These are phyloP conservation scores for Linderniella brevidens DNA, from an alignment of 257 asterid genomes.

Conservation along the genomic window DNA sequence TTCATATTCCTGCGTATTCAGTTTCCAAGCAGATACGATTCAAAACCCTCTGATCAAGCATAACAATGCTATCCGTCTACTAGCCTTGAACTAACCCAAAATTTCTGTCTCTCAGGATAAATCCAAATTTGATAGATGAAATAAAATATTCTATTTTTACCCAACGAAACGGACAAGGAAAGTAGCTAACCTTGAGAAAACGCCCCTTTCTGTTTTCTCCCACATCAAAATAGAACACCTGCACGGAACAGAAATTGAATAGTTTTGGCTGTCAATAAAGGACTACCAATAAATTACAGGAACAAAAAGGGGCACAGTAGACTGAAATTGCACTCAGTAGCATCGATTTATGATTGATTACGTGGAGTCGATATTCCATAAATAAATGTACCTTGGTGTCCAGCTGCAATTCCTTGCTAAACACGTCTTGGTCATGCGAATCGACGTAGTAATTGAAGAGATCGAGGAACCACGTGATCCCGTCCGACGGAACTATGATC, in stretches of 20 bases:
- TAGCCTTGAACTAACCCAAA: too few relatives aligned
- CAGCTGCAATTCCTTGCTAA: constrained; percentile 92
- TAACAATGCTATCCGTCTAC: too few relatives aligned
- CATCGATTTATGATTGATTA: too few relatives aligned
- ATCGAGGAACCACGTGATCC: constrained; percentile 96
- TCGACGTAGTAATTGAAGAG: constrained; percentile 88
- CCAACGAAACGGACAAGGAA: constrained; percentile 3
- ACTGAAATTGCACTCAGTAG: too few relatives aligned
- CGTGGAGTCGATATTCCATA: not conserved
- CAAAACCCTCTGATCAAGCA: too few relatives aligned
- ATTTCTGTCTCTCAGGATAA: too few relatives aligned
- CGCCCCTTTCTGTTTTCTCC: constrained; percentile 98
- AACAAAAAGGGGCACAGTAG: not conserved
- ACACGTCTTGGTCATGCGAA: constrained; percentile 65
- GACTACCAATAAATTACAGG: not conserved
- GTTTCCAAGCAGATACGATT: too few relatives aligned
- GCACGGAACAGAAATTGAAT: constrained; percentile 14
- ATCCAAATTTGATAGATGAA: too few relatives aligned
- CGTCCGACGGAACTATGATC: constrained; percentile 78
- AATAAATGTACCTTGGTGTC: constrained; percentile 57
- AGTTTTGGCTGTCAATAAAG: not conserved
- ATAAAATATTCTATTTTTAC: too few relatives aligned
- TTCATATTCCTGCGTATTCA: too few relatives aligned
- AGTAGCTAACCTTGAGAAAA: constrained; percentile 62
- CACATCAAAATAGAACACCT: constrained; percentile 88